Evolutionary conservation across 495 filamentous ascomycete species (phyloP), one percentile per base, ranked within the genome.

Genomic region (Penicillium atrosanguineum): DNA sequence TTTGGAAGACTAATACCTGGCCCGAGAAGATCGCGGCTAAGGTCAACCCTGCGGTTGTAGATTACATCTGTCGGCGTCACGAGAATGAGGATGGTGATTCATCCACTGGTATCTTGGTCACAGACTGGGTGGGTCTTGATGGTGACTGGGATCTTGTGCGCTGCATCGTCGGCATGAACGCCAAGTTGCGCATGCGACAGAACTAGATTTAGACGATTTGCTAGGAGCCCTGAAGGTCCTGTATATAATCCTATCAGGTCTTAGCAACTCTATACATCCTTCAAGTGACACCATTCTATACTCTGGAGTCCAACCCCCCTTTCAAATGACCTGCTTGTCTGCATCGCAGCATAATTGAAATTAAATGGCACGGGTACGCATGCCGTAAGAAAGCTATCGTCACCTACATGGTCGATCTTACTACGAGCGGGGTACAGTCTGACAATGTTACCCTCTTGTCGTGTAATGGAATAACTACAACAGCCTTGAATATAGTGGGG

Each of bases 121-220:
- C 85, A 44, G 94, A 98, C 68, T 96, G 88, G 89, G 92, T 96
- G 55, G 94, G 94, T 0, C 71, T 84, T 44, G 78, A 87, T 56
- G 94, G 90, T 0, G 89, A 98, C 72, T 98, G 95, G 95, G 92
- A 96, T 71, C 74, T 97, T 16, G 85, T 95, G 38, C 83, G 88
- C 60, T 87, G 88, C 68, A 85, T 96, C 63, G 87, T 97, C 6
- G 91, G 89, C 15, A 91, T 94, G 89, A 98, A 98, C 66, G 83
- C 83, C 18, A 87, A 79, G 61, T 66, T 95, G 63, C 78, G 84
- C 62, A 65, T 87, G 65, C 76, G 70, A 41, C 40, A 61, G 50
- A 50, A 67, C 16, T 59, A 63, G 53, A 34, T 15, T 34, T 34
- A 34, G 11, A 12, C 31, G 12, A 4, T 5, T 6, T 31, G 31